These are phyloP conservation scores for Esteya vermicola DNA, from an alignment of 2,329 filamentous ascomycete genomes.

Conservation along the genomic window DNA sequence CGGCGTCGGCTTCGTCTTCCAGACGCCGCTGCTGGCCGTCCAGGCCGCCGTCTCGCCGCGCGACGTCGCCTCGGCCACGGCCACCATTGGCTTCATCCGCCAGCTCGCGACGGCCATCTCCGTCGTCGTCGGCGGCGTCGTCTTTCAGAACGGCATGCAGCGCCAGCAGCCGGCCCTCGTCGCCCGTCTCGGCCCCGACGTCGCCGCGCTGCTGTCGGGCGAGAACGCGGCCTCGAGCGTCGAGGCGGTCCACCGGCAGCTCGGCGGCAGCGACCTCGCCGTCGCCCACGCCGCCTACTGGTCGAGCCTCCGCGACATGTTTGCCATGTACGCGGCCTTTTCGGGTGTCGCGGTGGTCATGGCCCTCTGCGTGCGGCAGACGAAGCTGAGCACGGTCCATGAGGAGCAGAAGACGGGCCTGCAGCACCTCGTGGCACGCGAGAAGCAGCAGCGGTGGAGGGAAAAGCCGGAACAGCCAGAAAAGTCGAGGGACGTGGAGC, in stretches of 20 bases:
- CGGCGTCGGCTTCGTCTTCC: slow-evolving; percentile 49
- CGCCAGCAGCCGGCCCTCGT: slow-evolving; percentile 16
- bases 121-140: slow-evolving; percentile 38
- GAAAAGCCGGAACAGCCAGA: slow-evolving; percentile 1
- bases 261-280: slow-evolving; percentile 30
- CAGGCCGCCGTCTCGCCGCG: slow-evolving; percentile 45
- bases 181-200: slow-evolving; percentile 18
- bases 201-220: slow-evolving; percentile 40
- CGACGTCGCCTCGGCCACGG: slow-evolving; percentile 49
- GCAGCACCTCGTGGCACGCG: too few species aligned
- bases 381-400: slow-evolving; percentile 38
- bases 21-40: slow-evolving; percentile 47
- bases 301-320: slow-evolving; percentile 39
- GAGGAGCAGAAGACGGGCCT: slow-evolving; percentile 45
- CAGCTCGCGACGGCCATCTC: slow-evolving; percentile 42
- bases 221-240: slow-evolving; percentile 46
- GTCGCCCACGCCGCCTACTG: slow-evolving; percentile 32
- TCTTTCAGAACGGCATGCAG: slow-evolving; percentile 26
- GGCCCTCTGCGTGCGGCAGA: slow-evolving; percentile 32
- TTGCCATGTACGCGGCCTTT: slow-evolving; percentile 39
- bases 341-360: slow-evolving; percentile 31
- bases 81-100: slow-evolving; percentile 45
- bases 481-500: neutral
- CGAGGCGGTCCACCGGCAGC: slow-evolving; percentile 34
- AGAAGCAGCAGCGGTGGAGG: slow-evolving; percentile 16